Conservation (phyloP, 192 early-diverging fungal species). For the Entomortierella parvispora region DNA sequence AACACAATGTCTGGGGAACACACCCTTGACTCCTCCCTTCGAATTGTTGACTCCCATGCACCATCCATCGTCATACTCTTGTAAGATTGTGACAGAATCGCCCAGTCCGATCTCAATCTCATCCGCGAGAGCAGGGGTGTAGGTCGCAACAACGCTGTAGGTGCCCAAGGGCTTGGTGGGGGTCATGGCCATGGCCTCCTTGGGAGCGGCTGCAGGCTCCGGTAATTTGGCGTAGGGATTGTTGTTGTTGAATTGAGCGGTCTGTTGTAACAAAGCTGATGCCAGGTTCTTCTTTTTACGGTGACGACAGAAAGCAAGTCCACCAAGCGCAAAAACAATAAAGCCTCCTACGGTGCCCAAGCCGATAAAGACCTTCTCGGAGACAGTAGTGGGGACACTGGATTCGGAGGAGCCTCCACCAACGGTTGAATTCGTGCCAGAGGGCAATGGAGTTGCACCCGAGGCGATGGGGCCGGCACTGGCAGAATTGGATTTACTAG, state of each 20-base stretch:
- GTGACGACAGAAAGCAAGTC: slow-evolving; percentile 39
- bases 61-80: slow-evolving; percentile 72
- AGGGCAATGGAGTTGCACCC: neutral
- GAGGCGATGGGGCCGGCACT: too few species aligned
- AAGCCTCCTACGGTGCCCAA: slow-evolving; percentile 39
- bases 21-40: slow-evolving; percentile 56
- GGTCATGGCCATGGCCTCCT: slow-evolving; percentile 31
- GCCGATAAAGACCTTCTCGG: slow-evolving; percentile 30
- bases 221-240: slow-evolving; percentile 43
- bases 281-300: slow-evolving; percentile 50
- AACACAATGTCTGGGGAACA: slow-evolving; percentile 66
- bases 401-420: too few species aligned
- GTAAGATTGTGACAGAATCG: slow-evolving; percentile 62
- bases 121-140: slow-evolving; percentile 63
- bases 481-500: too few species aligned
- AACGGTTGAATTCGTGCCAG: neutral
- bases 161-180: slow-evolving; percentile 54
- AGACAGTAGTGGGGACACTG: slow-evolving; percentile 10
- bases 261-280: slow-evolving; percentile 34
- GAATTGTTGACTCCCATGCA: slow-evolving; percentile 63
- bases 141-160: slow-evolving; percentile 56
- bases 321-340: slow-evolving; percentile 29
- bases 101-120: slow-evolving; percentile 65
- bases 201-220: slow-evolving; percentile 8
- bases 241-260: slow-evolving; percentile 53